Base-by-base conservation (phyloP, 352 stramenopile species). In the Phytophthora brassicae region DNA sequence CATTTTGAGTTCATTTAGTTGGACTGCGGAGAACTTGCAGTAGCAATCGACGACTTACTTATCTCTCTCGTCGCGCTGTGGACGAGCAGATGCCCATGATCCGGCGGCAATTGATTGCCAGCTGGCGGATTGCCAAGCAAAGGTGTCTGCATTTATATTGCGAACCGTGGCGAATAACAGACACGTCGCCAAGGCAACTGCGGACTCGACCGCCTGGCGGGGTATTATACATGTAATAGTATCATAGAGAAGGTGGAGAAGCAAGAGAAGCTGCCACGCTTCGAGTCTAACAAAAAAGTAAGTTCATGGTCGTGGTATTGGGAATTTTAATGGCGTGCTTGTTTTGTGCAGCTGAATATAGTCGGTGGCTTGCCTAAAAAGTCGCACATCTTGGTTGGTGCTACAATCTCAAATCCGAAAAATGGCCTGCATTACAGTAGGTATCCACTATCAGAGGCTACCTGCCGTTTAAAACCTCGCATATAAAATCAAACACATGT, bases 181-280 rank as follows among this genome's bases (percentile, higher is more conserved):
- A n/a, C n/a, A n/a, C n/a, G n/a, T n/a, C n/a, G n/a, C n/a, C n/a
- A n/a, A 39, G 14, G 59, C 59, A 67, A 67, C 52, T 67, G 51
- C 59, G 33, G 42, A 2, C 13, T 52, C 23, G 44, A 56, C 59
- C 59, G 44, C 52, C 62, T 67, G 59, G 59, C 59, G 23, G 39
- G 13, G 13, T 4, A n/a, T n/a, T n/a, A n/a, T n/a, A n/a, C n/a
- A n/a, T n/a, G n/a, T n/a, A n/a, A n/a, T n/a, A n/a, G n/a, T n/a
- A n/a, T n/a, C n/a, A n/a, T n/a, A n/a, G n/a, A n/a, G n/a, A n/a
- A n/a, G n/a, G 8, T 8, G 26, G 26, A 31, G 26, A 31, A 31
- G 26, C 26, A 31, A 4, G 8, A 4, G 33, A 13, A 39, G 33
- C 33, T n/a, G 33, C 11, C 33, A 39, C 14, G n/a, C n/a, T n/a